Evolutionary conservation across 306 rosid genomes (phyloP).

Genomic region (Prunus padus): DNA sequence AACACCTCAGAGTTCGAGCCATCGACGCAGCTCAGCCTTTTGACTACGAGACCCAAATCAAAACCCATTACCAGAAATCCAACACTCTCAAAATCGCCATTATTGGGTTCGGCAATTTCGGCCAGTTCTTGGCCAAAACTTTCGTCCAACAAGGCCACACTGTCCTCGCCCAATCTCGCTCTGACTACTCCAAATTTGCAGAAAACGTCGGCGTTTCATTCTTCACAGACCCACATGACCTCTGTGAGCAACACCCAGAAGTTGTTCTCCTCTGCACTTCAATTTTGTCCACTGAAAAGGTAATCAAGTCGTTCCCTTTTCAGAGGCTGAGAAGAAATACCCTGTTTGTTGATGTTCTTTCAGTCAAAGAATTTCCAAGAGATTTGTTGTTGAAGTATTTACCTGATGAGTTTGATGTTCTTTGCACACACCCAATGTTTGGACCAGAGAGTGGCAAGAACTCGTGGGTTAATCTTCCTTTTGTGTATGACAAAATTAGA

Average conservation of each 20-base stretch:
- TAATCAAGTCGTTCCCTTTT: constrained; percentile 19
- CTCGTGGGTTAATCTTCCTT: constrained; percentile 12
- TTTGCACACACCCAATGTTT: constrained; percentile 29
- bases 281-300: constrained; percentile 15
- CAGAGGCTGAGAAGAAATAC: constrained; percentile 19
- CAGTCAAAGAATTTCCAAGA: constrained; percentile 20
- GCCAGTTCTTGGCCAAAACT: constrained; percentile 16
- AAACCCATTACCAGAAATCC: background rate
- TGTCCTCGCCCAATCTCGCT: constrained; percentile 23
- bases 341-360: constrained; percentile 16
- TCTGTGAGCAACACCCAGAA: constrained; percentile 29
- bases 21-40: constrained; percentile 12
- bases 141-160: constrained; percentile 21
- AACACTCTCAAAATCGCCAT: constrained; percentile 21
- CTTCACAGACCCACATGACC: constrained; percentile 12
- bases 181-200: constrained; percentile 11
- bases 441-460: constrained; percentile 12
- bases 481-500: constrained; percentile 12
- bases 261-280: constrained; percentile 23
- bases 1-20: constrained; percentile 1
- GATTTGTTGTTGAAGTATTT: constrained; percentile 14
- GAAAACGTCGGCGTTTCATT: constrained; percentile 11
- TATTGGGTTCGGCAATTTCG: constrained; percentile 25
- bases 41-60: constrained; percentile 11
- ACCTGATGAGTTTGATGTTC: constrained; percentile 15